These are phyloP conservation scores for Lepidium sativum DNA, from an alignment of 345 rosid species.

Conservation along the genomic window DNA sequence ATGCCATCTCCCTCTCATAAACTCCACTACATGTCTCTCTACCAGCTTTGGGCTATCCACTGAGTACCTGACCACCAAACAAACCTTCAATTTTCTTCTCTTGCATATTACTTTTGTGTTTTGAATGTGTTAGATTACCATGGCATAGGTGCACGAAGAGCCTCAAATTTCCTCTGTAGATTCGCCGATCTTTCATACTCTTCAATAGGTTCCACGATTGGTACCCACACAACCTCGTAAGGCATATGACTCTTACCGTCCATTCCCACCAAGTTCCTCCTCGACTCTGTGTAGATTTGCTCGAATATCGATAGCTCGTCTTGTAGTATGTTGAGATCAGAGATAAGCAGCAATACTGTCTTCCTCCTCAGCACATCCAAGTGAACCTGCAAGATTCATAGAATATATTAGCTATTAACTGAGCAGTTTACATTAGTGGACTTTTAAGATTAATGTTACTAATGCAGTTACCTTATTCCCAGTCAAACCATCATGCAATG, in stretches of 20 bases:
- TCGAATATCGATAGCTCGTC: constrained; percentile 81
- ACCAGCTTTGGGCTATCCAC: constrained; percentile 55
- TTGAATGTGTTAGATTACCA: constrained; percentile 40
- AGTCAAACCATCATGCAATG: constrained; percentile 61
- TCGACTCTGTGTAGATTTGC: constrained; percentile 72
- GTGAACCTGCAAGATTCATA: constrained; percentile 38
- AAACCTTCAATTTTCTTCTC: background rate
- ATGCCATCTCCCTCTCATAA: constrained; percentile 72
- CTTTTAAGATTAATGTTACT: background rate
- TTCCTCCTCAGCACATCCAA: constrained; percentile 75
- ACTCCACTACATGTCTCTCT: constrained; percentile 53
- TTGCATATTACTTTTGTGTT: background rate
- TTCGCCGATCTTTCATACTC: constrained; percentile 28
- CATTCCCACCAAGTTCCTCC: constrained; percentile 35
- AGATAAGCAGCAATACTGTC: constrained; percentile 67
- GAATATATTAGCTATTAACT: background rate
- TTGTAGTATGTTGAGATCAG: constrained; percentile 55
- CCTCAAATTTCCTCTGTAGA: constrained; percentile 40
- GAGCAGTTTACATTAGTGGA: background rate
- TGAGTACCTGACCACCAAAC: constrained; percentile 31
- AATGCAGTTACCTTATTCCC: constrained; percentile 47
- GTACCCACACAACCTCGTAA: constrained; percentile 87
- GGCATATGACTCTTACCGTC: constrained; percentile 50
- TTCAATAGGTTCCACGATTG: constrained; percentile 45
- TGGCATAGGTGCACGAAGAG: constrained; percentile 54